Evolutionary conservation across 345 rosid genomes (phyloP), one percentile per base, ranked within the genome.

Genomic region (Angophora floribunda): DNA sequence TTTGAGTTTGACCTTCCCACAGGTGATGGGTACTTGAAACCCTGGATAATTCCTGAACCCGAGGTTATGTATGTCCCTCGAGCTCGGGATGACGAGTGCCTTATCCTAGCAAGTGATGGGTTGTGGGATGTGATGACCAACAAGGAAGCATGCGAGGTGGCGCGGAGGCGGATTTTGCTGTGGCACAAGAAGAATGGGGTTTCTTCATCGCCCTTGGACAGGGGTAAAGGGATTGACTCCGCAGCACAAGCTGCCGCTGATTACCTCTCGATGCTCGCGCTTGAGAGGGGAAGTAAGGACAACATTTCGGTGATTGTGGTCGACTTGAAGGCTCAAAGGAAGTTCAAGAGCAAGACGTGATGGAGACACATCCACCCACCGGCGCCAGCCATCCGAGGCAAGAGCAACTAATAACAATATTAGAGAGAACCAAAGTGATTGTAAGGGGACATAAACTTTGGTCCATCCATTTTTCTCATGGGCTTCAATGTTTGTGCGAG

Each of bases 281-380:
- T 93, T 52, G 96, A 95, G 70, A 97, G 93, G 88, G 99, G 99
- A 65, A 95, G 99, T 96, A 93, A 92, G 87, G 99, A 97, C 91
- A 96, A 97, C 91, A 90, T 96, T 91, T 94, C 98, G 3, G 94
- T 97, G 85, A 92, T 97, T 44, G 99, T 97, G 85, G 94, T 97
- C 88, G 99, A 97, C 94, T 91, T 96, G 92, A 97, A 95, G 91
- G 94, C 95, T 86, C 99, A 95, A 87, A 94, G 99, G 93, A 97
- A 96, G 93, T 90, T 93, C 90, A 97, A 92, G 93, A 93, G 91
- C 93, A 97, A 91, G 91, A 89, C 96, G 93, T 36, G 84, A 75
- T 75, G 84, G 91, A 92, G 65, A 44, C 55, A 75, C 89, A 87
- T 86, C 88, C 91, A 80, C 50, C 87, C 9, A 36, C 86, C 89